A percentile compares a stretch with the other conserved stretches of the same genome.
Evolutionary conservation across 2,329 filamentous ascomycete species (phyloP).

Genomic region (Exophiala sp.): DNA sequence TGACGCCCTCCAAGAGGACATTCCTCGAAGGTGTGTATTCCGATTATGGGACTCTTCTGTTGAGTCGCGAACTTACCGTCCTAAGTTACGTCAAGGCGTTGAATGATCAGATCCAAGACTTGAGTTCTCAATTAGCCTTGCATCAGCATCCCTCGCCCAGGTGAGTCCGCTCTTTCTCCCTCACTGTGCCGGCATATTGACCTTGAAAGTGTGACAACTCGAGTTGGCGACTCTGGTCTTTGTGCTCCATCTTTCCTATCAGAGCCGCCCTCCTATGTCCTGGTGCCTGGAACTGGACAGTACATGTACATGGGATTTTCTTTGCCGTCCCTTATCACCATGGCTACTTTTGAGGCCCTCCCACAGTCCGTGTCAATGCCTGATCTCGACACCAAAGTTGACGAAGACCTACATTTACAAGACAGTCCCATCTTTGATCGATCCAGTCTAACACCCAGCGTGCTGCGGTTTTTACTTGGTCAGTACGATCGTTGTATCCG

Average conservation of each 20-base stretch:
- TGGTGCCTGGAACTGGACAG: not conserved
- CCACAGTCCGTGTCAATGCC: not conserved
- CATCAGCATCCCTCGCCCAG: not conserved
- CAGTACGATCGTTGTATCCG: not conserved
- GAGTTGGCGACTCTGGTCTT: too few species aligned
- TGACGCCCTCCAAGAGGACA: not conserved
- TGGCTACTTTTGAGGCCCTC: constrained; percentile 1
- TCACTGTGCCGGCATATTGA: not conserved
- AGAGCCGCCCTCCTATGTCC: not conserved
- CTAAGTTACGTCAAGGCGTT: not conserved
- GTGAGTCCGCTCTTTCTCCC: not conserved
- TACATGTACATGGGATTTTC: constrained; percentile 2
- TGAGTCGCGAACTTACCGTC: too few species aligned
- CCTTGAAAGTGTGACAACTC: not conserved
- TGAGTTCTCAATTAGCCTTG: constrained; percentile 1
- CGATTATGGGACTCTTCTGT: too few species aligned
- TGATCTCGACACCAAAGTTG: not conserved
- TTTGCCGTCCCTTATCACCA: not conserved
- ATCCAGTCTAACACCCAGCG: not conserved
- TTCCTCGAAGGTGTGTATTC: not conserved
- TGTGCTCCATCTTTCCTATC: not conserved
- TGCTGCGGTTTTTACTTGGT: not conserved
- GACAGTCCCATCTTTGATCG: not conserved
- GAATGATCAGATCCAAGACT: constrained; percentile 1
- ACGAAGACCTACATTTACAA: not conserved